Percentiles rank a stretch among this genome's conserved stretches.
phyloP scores from a whole-genome alignment of 164 flowering plant species.

The Kingdonia uniflora region DNA sequence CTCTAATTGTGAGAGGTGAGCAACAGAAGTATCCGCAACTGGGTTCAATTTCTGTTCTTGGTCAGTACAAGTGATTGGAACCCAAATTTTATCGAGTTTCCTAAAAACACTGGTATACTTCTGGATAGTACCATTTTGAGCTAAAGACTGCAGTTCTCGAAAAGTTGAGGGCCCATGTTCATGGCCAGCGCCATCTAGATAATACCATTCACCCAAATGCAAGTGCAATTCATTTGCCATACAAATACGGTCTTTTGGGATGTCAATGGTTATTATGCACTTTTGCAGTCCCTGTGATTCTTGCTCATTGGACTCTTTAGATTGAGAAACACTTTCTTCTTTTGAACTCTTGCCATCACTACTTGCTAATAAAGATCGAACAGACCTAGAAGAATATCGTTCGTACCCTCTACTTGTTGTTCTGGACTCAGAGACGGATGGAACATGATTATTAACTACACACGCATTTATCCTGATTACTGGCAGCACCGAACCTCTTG shows the following conservation, averaged over 20 bases:
- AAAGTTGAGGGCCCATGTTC: slow-evolving; percentile 74
- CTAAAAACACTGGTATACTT: slow-evolving; percentile 72
- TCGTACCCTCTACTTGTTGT: slow-evolving; percentile 48
- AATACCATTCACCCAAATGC: slow-evolving; percentile 90
- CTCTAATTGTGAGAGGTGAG: slow-evolving; percentile 4
- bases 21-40: not conserved
- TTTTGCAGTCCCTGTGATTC: slow-evolving; percentile 27
- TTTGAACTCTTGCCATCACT: slow-evolving; percentile 44
- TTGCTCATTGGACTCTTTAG: slow-evolving; percentile 25
- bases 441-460: slow-evolving; percentile 76
- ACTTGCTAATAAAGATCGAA: slow-evolving; percentile 27
- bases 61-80: slow-evolving; percentile 44
- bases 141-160: slow-evolving; percentile 50
- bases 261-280: slow-evolving; percentile 23
- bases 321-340: slow-evolving; percentile 33
- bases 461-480: slow-evolving; percentile 91
- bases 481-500: slow-evolving; percentile 62
- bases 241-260: slow-evolving; percentile 64
- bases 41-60: not conserved
- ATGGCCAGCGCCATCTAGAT: slow-evolving; percentile 88
- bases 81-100: slow-evolving; percentile 79
- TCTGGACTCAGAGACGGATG: slow-evolving; percentile 61
- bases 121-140: slow-evolving; percentile 52
- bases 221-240: slow-evolving; percentile 57
- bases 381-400: slow-evolving; percentile 42